These are phyloP conservation scores for Entomortierella lignicola DNA, from an alignment of 192 early-diverging fungal species.

Conservation along the genomic window DNA sequence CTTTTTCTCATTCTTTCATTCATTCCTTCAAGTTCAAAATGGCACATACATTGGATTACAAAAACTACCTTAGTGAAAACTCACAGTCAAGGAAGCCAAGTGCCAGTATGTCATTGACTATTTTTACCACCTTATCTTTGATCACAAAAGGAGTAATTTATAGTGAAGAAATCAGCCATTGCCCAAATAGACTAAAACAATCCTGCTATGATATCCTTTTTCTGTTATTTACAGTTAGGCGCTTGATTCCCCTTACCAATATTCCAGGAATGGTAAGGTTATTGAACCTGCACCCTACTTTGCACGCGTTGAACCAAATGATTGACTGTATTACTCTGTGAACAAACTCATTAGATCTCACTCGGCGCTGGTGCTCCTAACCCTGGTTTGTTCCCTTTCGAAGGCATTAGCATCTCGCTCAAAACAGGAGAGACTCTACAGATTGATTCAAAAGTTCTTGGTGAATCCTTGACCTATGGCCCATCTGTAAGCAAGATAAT, in stretches of 20 bases:
- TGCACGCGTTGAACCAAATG: not conserved
- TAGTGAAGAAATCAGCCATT: too few relatives aligned
- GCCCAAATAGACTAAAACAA: too few relatives aligned
- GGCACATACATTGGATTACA: conserved; percentile 39
- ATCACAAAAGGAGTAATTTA: too few relatives aligned
- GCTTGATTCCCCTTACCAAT: conserved; percentile 43
- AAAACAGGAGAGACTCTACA: conserved; percentile 70
- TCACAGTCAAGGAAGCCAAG: conserved; percentile 59
- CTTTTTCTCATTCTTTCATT: conserved; percentile 3
- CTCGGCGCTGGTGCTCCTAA: conserved; percentile 81
- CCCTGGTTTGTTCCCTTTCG: conserved; percentile 73
- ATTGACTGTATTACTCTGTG: not conserved
- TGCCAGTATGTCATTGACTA: conserved; percentile 49
- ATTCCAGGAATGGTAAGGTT: conserved; percentile 58
- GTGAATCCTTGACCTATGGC: conserved; percentile 72
- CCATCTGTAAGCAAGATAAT: conserved; percentile 52
- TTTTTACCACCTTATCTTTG: not conserved
- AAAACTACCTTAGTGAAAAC: conserved; percentile 52
- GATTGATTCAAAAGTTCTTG: conserved; percentile 64
- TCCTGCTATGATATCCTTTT: not conserved
- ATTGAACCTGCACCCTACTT: too few relatives aligned
- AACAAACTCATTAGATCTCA: conserved; percentile 61
- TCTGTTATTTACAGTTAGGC: conserved; percentile 24
- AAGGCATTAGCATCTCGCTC: conserved; percentile 60
- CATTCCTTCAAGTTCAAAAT: conserved; percentile 3